These are phyloP conservation scores for Aurantiochytrium sp. DNA, from an alignment of 108 stramenopile genomes.

Conservation along the genomic window DNA sequence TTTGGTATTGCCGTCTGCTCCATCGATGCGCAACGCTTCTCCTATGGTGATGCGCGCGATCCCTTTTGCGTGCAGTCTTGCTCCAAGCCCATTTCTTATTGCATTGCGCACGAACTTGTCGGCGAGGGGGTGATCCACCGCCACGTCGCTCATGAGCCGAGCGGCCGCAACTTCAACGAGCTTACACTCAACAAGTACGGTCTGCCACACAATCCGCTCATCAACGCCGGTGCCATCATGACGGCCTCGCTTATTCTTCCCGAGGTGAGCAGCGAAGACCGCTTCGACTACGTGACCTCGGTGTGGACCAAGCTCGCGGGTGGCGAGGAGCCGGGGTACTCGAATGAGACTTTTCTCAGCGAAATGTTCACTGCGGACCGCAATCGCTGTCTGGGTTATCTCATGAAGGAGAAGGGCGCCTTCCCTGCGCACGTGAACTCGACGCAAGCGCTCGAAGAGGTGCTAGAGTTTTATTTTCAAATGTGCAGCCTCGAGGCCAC, in stretches of 20 bases:
- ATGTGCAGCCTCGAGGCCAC: constrained; percentile 39
- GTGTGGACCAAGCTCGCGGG: constrained; percentile 32
- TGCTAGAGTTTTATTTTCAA: constrained; percentile 34
- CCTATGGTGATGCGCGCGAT: constrained; percentile 21
- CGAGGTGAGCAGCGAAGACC: not conserved
- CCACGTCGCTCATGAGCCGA: constrained; percentile 38
- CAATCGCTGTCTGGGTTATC: constrained; percentile 39
- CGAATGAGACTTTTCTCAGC: constrained; percentile 36
- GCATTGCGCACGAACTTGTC: constrained; percentile 12
- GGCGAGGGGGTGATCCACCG: constrained; percentile 32
- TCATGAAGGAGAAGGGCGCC: constrained; percentile 24
- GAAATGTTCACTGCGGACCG: constrained; percentile 40
- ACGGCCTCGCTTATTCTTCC: constrained; percentile 26
- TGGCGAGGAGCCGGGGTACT: constrained; percentile 28
- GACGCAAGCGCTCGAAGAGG: constrained; percentile 20
- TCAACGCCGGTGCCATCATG: constrained; percentile 47
- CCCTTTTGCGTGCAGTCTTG: constrained; percentile 30
- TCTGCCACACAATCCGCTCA: constrained; percentile 38
- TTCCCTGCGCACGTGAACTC: constrained; percentile 18
- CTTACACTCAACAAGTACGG: constrained; percentile 27
- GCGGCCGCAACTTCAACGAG: constrained; percentile 40
- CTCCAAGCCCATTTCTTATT: constrained; percentile 39
- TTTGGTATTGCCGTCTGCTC: constrained; percentile 37
- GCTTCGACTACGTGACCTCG: constrained; percentile 21
- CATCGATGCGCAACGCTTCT: constrained; percentile 32